Percentiles rank a stretch among this genome's conserved stretches.
phyloP scores from a whole-genome alignment of 345 rosid species.

The Eucalyptus guilfoylei region DNA sequence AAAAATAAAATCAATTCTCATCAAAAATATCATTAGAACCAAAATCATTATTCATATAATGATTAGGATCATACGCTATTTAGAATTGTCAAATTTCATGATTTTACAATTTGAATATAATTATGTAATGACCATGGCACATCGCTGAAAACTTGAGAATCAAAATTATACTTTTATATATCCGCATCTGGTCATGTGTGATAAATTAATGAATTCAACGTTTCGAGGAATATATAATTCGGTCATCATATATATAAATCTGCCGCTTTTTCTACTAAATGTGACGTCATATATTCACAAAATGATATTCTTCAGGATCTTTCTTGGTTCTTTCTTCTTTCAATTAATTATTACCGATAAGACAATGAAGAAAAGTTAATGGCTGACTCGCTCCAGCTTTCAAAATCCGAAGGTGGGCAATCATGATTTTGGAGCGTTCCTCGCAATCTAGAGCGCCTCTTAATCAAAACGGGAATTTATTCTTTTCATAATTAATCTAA shows the following conservation, averaged over 20 bases:
- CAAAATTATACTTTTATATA: not conserved
- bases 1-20: not conserved
- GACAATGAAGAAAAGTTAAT: not conserved
- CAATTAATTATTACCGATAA: not conserved
- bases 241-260: not conserved
- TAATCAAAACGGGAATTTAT: not conserved
- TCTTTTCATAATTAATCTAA: not conserved
- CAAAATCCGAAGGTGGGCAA: not conserved
- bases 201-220: not conserved
- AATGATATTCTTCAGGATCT: not conserved
- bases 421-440: not conserved
- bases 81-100: not conserved
- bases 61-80: not conserved
- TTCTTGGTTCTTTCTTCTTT: not conserved
- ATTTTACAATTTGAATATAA: not conserved
- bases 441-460: not conserved
- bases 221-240: not conserved
- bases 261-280: not conserved
- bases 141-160: not conserved
- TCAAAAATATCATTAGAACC: not conserved
- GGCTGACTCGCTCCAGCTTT: not conserved
- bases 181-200: not conserved
- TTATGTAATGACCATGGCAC: not conserved
- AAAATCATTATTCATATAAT: not conserved
- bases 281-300: not conserved